Evolutionary conservation across 352 stramenopile species (phyloP).

Genomic region (Blastocystis hominis): DNA sequence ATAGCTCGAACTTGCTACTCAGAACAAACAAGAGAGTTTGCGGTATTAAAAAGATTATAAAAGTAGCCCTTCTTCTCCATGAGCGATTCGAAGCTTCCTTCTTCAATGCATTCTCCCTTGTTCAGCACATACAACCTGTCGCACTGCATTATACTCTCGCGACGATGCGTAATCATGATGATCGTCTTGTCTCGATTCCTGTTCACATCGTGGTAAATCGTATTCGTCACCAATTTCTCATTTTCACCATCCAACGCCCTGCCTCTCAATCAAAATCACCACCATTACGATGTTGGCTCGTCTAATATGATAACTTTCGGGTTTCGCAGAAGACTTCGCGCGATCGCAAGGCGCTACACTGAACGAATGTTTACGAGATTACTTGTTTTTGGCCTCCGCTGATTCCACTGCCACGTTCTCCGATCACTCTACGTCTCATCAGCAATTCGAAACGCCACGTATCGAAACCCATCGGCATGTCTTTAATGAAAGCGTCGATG

Average conservation of each 20-base stretch:
- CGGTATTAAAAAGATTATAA: conserved; percentile 55
- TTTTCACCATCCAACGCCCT: conserved; percentile 49
- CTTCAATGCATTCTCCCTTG: conserved; percentile 15
- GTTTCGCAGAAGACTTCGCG: conserved; percentile 67
- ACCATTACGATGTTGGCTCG: conserved; percentile 66
- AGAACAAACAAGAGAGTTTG: neutral
- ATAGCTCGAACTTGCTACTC: neutral
- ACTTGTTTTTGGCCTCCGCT: conserved; percentile 86
- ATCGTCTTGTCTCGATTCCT: conserved; percentile 47
- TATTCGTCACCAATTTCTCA: conserved; percentile 44
- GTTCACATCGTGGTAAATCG: conserved; percentile 48
- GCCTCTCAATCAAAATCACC: neutral
- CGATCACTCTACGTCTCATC: conserved; percentile 63
- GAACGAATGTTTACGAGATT: conserved; percentile 70
- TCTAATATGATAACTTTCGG: conserved; percentile 73
- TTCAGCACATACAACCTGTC: conserved; percentile 51
- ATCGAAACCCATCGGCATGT: conserved; percentile 76
- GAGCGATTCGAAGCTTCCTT: conserved; percentile 26
- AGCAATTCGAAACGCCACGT: conserved; percentile 62
- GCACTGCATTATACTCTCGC: conserved; percentile 40
- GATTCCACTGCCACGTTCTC: conserved; percentile 73
- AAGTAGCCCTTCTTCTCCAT: conserved; percentile 53
- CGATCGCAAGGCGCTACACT: conserved; percentile 80
- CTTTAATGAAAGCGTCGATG: conserved; percentile 78
- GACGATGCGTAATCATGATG: conserved; percentile 55